Evolutionary conservation across 306 rosid genomes (phyloP).

Genomic region (Luffa aegyptiaca): DNA sequence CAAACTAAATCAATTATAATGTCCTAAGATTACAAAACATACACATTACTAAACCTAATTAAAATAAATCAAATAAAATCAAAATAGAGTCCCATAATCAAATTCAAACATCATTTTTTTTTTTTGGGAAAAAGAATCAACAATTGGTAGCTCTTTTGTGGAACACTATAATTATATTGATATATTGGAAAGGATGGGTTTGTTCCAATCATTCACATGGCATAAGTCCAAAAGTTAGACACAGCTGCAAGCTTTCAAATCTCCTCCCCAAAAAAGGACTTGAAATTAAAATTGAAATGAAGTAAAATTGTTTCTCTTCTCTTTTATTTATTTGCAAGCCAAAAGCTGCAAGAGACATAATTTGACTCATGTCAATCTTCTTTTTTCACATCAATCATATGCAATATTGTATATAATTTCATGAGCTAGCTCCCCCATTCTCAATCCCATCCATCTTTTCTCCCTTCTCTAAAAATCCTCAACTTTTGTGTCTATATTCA

Average conservation of each 20-base stretch:
- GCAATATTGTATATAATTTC: not conserved
- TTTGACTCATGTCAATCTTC: slow-evolving; percentile 7
- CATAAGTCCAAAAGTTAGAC: slow-evolving; percentile 4
- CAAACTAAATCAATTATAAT: too few relatives aligned
- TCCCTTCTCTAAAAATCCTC: not conserved
- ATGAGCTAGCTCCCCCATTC: not conserved
- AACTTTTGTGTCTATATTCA: not conserved
- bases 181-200: not conserved
- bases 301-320: not conserved
- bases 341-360: slow-evolving; percentile 10
- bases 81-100: too few relatives aligned
- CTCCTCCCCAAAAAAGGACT: not conserved
- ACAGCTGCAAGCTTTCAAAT: not conserved
- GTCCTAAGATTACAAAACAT: too few relatives aligned
- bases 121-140: too few relatives aligned
- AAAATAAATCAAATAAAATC: too few relatives aligned
- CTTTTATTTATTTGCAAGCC: not conserved
- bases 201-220: not conserved
- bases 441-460: not conserved
- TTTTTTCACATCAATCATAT: slow-evolving; percentile 7
- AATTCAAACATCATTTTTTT: not conserved
- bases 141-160: not conserved
- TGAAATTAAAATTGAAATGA: not conserved
- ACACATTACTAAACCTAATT: too few relatives aligned
- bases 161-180: not conserved